Conservation (phyloP, 495 filamentous ascomycete genomes). For the Hyaloscypha bicolor region DNA sequence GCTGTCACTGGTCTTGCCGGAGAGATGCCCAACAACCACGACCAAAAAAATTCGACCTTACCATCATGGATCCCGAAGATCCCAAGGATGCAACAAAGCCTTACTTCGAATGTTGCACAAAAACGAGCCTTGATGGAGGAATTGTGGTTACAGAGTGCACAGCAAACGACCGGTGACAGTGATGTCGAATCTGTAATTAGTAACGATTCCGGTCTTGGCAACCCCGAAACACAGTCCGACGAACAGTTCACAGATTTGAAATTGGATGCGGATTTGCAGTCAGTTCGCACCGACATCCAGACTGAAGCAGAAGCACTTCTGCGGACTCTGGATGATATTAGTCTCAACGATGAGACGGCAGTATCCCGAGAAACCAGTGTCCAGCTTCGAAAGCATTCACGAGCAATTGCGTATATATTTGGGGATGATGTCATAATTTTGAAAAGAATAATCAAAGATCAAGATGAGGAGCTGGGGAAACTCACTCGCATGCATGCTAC, state of each 20-base stretch:
- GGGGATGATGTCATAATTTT: not conserved
- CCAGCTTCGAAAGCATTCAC: not conserved
- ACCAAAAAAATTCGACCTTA: not conserved
- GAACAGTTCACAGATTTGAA: not conserved
- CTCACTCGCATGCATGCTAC: not conserved
- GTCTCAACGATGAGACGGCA: not conserved
- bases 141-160: not conserved
- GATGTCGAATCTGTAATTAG: slow-evolving; percentile 17
- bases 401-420: slow-evolving; percentile 12
- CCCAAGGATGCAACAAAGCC: not conserved
- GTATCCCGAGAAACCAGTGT: not conserved
- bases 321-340: not conserved
- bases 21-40: not conserved
- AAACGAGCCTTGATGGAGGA: not conserved
- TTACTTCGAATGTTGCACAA: not conserved
- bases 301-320: not conserved
- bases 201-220: slow-evolving; percentile 6
- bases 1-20: not conserved
- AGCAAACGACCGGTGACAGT: slow-evolving; percentile 5
- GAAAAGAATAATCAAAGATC: not conserved
- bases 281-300: not conserved
- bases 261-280: not conserved
- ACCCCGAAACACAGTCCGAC: not conserved
- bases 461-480: not conserved
- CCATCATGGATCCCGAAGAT: not conserved